These are phyloP conservation scores for Penicillium pulvis DNA, from an alignment of 495 filamentous ascomycete species.

Conservation along the genomic window DNA sequence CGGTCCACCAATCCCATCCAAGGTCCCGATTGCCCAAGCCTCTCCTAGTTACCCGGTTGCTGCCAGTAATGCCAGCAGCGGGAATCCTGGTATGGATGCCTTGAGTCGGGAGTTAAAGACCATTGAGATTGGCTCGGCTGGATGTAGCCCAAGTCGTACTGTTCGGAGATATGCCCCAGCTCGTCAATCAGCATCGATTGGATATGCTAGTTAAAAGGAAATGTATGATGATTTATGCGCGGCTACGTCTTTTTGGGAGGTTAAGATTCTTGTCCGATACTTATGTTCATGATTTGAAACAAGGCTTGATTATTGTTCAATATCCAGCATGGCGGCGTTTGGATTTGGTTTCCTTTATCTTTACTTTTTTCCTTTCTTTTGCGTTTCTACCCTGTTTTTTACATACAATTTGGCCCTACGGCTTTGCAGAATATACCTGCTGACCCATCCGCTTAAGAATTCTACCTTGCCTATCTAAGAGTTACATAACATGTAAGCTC, in stretches of 20 bases:
- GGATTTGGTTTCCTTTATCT: constrained; percentile 1
- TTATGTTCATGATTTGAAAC: constrained; percentile 15
- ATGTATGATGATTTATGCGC: constrained; percentile 22
- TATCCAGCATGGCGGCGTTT: constrained; percentile 27
- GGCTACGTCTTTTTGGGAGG: constrained; percentile 14
- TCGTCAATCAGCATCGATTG: constrained; percentile 28
- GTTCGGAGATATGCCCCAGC: constrained; percentile 31
- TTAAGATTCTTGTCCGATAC: constrained; percentile 1
- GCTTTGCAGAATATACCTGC: constrained; percentile 5
- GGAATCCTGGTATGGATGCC: constrained; percentile 54
- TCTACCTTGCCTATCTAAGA: neutral
- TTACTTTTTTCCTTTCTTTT: neutral
- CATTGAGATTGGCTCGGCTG: constrained; percentile 74
- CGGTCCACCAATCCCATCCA: constrained; percentile 72
- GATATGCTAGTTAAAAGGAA: constrained; percentile 34
- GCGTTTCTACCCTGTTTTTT: constrained; percentile 11
- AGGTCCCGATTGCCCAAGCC: constrained; percentile 63
- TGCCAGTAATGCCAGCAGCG: constrained; percentile 28
- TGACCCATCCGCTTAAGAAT: neutral
- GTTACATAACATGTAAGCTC: too few relatives aligned
- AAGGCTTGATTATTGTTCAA: constrained; percentile 19
- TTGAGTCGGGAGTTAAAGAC: constrained; percentile 78
- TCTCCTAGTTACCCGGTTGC: constrained; percentile 31
- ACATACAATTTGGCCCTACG: constrained; percentile 14
- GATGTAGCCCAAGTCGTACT: constrained; percentile 34